Base-by-base conservation (phyloP, 2,329 filamentous ascomycete species). In the Bipolaris gigantea region DNA sequence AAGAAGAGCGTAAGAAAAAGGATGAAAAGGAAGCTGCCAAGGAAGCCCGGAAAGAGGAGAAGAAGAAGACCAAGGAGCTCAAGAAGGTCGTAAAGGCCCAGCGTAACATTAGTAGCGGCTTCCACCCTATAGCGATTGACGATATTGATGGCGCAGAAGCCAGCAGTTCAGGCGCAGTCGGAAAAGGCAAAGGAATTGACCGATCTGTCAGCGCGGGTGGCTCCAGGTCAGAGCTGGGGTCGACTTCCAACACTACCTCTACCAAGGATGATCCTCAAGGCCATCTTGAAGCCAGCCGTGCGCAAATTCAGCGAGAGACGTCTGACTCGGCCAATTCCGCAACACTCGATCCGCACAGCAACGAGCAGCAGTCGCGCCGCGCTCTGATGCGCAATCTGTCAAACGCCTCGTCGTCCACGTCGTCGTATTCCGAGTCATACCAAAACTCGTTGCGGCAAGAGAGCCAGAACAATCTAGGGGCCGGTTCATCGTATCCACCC, bases 1-100 rank as follows among this genome's bases (percentile, higher is more conserved):
- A 99, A 72, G 93, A 97, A 67, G 93, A 97, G 38, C 84, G 93
- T n/a, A 89, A 91, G 63, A 88, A 84, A 42, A 94, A 90, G 67
- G 87, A 89, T 44, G 90, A 94, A 46, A 93, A 92, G 70, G 89
- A 91, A 54, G 82, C 83, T 0, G 83, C 82, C 23, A 97, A 96
- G 69, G 89, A 93, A 55, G 87, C 88, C 1, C 97, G 96, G 78
- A 91, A 88, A 66, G 85, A 85, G 50, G 89, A 91, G 56, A 96
- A 96, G 73, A 89, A 91, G 59, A 88, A 90, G 49, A 78, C 77
- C 27, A 81, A 81, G 61, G 78, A 79, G 39, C 75, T 73, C 38
- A 90, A 90, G 63, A 94, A 93, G 72, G 83, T 80, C 0, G 83
- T 83, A 52, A 87, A 87, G 66, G 83, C 82, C 8, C 83, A 86